These are phyloP conservation scores for Rhodamnia argentea DNA, from an alignment of 345 rosid species.

Conservation along the genomic window DNA sequence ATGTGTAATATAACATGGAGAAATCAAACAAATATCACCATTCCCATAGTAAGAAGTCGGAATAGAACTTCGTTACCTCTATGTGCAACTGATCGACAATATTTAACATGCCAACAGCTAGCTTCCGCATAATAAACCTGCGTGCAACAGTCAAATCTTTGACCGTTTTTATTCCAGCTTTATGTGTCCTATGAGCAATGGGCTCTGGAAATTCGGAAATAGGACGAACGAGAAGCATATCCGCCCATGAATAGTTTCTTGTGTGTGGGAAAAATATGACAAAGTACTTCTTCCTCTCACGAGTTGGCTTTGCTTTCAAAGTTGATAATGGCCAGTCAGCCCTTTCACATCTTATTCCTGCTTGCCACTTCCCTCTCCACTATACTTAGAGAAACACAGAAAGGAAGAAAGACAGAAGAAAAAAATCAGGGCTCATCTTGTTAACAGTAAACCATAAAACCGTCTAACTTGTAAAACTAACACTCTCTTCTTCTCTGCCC, in stretches of 20 bases:
- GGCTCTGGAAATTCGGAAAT: conserved; percentile 82
- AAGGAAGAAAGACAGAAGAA: neutral
- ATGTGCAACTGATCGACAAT: conserved; percentile 76
- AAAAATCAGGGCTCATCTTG: neutral
- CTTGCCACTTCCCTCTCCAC: conserved; percentile 99
- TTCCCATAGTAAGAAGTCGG: neutral
- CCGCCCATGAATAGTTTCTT: conserved; percentile 97
- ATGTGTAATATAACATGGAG: neutral
- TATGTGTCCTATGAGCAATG: conserved; percentile 70
- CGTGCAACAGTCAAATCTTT: conserved; percentile 76
- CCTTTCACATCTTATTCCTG: conserved; percentile 88
- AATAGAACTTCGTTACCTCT: conserved; percentile 31
- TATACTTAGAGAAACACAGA: conserved; percentile 19
- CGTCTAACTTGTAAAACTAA: neutral
- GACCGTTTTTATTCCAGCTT: conserved; percentile 71
- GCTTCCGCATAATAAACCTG: conserved; percentile 73
- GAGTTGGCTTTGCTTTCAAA: conserved; percentile 90
- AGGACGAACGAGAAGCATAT: conserved; percentile 73
- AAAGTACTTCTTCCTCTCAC: conserved; percentile 82
- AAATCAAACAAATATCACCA: neutral
- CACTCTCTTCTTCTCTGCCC: neutral
- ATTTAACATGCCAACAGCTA: conserved; percentile 81
- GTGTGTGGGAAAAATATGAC: conserved; percentile 91
- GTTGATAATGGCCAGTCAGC: conserved; percentile 95
- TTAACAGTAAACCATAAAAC: neutral